Base-by-base conservation (phyloP, 1,284 basidiomycete species). In the Termitomyces sp. region DNA sequence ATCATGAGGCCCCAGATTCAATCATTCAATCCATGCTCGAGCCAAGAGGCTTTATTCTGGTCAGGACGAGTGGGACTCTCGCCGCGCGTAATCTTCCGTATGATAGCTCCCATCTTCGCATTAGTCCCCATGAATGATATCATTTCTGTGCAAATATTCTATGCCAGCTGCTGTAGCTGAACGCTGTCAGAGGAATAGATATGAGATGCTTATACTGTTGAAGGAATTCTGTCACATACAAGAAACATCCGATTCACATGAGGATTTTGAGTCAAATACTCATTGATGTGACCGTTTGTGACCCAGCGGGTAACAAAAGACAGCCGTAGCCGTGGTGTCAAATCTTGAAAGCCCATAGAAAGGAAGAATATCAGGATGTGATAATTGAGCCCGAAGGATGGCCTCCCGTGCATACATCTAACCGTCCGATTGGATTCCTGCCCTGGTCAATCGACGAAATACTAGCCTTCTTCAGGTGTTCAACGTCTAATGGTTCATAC, bases 321-420 rank as follows among this genome's bases (percentile, higher is more conserved):
- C 24, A 24, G 5, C 24, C 24, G 5, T 24, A 24, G 24, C 24
- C 24, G 5, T 7, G 26, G 26, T 3, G n/a, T 15, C 26, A 43
- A 43, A 42, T 30, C 33, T 44, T 28, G 40, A 31, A 15, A 44
- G 24, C 26, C 66, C 66, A 50, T 64, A 64, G 43, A 66, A 64
- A 13, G 65, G 66, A 10, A 67, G 52, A 2, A 67, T 31, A 49
- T 67, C n/a, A n/a, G 51, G 53, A 45, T 67, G 65, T 4, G 55
- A 61, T n/a, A 66, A 46, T 24, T 66, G 64, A 31, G 62, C 53
- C 66, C 66, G 66, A 5, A 67, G 17, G 13, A 67, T 59, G 1
- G 62, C 63, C 43, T 67, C 66, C 9, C 41, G 36, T 13, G 53
- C 45, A 38, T 42, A 54, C 1, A 43, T 40, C n/a, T n/a, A n/a